Conservation (phyloP, 352 stramenopile genomes). For the Stephanocyclus meneghinianus region DNA sequence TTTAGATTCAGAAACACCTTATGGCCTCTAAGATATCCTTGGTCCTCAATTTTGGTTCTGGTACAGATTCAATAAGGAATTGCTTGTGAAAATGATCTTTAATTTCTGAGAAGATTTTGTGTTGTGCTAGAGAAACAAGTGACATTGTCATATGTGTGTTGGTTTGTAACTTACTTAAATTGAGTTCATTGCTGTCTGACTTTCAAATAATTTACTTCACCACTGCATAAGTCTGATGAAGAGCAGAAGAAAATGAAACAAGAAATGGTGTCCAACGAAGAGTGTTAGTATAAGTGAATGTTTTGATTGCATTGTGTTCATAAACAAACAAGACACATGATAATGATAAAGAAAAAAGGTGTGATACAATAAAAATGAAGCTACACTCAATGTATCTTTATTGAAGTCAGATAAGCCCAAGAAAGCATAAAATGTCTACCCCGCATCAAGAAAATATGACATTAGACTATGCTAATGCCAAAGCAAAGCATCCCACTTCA, state of each 20-base stretch:
- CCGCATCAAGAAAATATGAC: slow-evolving; percentile 4
- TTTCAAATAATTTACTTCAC: background rate
- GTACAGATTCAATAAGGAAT: slow-evolving; percentile 25
- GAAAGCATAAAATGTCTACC: slow-evolving; percentile 41
- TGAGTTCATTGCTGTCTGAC: background rate
- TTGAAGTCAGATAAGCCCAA: slow-evolving; percentile 32
- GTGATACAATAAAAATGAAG: slow-evolving; percentile 5
- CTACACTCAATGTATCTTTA: background rate
- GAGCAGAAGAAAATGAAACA: background rate
- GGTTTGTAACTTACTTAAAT: background rate
- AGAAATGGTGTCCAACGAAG: background rate
- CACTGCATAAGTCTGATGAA: slow-evolving; percentile 11
- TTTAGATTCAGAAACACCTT: slow-evolving; percentile 29
- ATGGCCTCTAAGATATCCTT: slow-evolving; percentile 46
- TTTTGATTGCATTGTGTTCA: background rate
- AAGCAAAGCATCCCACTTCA: slow-evolving; percentile 23
- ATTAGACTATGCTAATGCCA: slow-evolving; percentile 12
- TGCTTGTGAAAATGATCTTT: slow-evolving; percentile 50
- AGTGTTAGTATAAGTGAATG: background rate
- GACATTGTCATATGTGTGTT: background rate
- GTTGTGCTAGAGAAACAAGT: slow-evolving; percentile 13
- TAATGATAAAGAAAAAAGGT: background rate
- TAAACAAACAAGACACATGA: background rate
- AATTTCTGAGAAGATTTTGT: slow-evolving; percentile 24
- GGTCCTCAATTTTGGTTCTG: slow-evolving; percentile 16